Conservation (phyloP, 179 eudicot species). For the Nepenthes alata region DNA sequence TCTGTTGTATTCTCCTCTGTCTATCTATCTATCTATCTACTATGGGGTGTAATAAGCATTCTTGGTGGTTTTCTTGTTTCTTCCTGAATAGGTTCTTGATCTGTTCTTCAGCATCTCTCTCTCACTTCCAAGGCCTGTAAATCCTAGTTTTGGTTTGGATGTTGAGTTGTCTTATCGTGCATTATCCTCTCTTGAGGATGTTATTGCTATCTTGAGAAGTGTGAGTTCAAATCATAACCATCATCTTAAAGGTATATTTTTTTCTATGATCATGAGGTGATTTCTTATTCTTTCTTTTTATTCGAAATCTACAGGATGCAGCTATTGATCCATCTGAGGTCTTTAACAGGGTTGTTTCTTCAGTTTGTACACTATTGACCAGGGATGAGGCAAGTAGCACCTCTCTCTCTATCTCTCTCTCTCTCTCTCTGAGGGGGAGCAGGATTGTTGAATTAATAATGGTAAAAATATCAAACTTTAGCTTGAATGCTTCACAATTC, state of each 20-base stretch:
- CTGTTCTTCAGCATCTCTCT: slow-evolving; percentile 74
- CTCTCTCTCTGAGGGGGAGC: neutral
- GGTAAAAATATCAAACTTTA: no score
- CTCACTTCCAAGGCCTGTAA: slow-evolving; percentile 65
- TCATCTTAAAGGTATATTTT: neutral
- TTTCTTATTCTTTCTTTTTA: slow-evolving; percentile 5
- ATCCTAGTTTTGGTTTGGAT: slow-evolving; percentile 37
- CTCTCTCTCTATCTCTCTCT: neutral
- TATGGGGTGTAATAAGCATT: neutral
- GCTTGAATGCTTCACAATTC: no score
- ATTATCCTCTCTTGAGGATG: slow-evolving; percentile 86
- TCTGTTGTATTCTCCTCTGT: neutral
- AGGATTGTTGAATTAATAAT: no score
- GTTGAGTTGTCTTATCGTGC: slow-evolving; percentile 61
- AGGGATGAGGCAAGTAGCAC: slow-evolving; percentile 60
- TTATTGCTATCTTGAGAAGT: slow-evolving; percentile 79
- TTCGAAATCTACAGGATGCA: slow-evolving; percentile 59
- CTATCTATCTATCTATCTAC: neutral
- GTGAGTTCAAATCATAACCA: slow-evolving; percentile 31
- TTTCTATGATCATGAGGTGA: neutral
- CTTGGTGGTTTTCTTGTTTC: slow-evolving; percentile 8
- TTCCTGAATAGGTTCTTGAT: slow-evolving; percentile 59
- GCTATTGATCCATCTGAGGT: slow-evolving; percentile 97
- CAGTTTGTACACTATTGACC: slow-evolving; percentile 65
- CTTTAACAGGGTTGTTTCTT: slow-evolving; percentile 79